These are phyloP conservation scores for Macrophomina pseudophaseolina DNA, from an alignment of 2,329 filamentous ascomycete genomes.

Conservation along the genomic window DNA sequence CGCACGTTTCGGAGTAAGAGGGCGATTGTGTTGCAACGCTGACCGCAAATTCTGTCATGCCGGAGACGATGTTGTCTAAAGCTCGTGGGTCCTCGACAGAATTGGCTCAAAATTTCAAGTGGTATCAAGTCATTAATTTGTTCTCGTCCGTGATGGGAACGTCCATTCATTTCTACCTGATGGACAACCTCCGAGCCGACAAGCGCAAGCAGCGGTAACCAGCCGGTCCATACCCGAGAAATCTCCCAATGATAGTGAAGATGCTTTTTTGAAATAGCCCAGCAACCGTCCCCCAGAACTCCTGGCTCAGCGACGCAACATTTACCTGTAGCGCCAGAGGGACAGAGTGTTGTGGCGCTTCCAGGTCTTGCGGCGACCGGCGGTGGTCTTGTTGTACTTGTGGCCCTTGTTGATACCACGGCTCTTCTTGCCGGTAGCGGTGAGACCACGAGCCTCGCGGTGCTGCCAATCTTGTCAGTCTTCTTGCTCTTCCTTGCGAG, in stretches of 20 bases:
- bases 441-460: slow-evolving; percentile 96
- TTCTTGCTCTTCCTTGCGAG: background rate
- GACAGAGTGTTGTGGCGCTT: slow-evolving; percentile 99
- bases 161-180: slow-evolving; percentile 28
- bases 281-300: slow-evolving; percentile 17
- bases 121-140: slow-evolving; percentile 26
- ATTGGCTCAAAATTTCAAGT: background rate
- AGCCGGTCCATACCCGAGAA: slow-evolving; percentile 15
- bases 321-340: slow-evolving; percentile 95
- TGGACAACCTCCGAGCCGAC: slow-evolving; percentile 19
- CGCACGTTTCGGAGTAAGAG: too few relatives aligned
- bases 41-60: too few relatives aligned
- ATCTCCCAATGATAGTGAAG: slow-evolving; percentile 14
- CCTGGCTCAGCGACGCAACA: slow-evolving; percentile 32
- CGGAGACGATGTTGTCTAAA: too few relatives aligned
- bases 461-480: slow-evolving; percentile 61
- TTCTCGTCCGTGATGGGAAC: slow-evolving; percentile 21
- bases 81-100: background rate
- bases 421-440: slow-evolving; percentile 98
- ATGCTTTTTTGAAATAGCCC: slow-evolving; percentile 26
- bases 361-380: slow-evolving; percentile 99
- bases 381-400: slow-evolving; percentile 97
- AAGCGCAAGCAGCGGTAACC: slow-evolving; percentile 18
- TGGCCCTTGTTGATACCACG: slow-evolving; percentile 99
- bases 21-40: too few relatives aligned